Evolutionary conservation across 306 rosid species (phyloP), one percentile per base, ranked within the genome.

Genomic region (Lablab purpureus): DNA sequence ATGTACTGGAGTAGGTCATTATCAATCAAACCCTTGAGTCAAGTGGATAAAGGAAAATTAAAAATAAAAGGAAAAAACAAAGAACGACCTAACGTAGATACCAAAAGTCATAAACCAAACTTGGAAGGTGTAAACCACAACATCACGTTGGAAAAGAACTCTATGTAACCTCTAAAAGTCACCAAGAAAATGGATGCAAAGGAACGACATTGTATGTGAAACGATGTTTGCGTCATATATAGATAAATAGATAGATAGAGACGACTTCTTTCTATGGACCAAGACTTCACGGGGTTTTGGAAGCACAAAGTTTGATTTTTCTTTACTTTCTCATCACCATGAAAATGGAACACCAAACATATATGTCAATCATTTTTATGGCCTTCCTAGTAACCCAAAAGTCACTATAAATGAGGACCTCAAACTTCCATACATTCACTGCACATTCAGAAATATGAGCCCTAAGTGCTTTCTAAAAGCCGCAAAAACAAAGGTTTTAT

Each of bases 51-150:
- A 40, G 13, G 45, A 9, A 40, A 40, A 40, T 46, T 40, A 27
- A 72, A 54, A 77, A 73, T 71, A 17, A 2, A 7, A 2, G 4
- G 1, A 23, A 18, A 79, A 45, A 70, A 2, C 3, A 6, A 58
- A 59, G 21, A 30, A 10, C 47, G 77, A 67, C 86, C 82, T 75
- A 75, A 82, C 30, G 50, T 25, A 63, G 70, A 73, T 71, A 37
- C 89, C 82, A 82, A 86, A 66, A 82, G 89, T 69, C 86, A 79
- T 71, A 75, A 74, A 23, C 74, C 54, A 74, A 49, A 70, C 28
- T 64, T 70, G 30, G 7, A 70, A 78, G 55, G 67, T 30, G 6
- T 67, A 67, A 74, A 78, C 36, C 65, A n/a, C 27, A 49, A 7
- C 70, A 37, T 15, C 41, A 63, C 25, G 65, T 63, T 59, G 6